phyloP scores from a whole-genome alignment of 106 monocot species.

The Dioscorea zingiberensis region DNA sequence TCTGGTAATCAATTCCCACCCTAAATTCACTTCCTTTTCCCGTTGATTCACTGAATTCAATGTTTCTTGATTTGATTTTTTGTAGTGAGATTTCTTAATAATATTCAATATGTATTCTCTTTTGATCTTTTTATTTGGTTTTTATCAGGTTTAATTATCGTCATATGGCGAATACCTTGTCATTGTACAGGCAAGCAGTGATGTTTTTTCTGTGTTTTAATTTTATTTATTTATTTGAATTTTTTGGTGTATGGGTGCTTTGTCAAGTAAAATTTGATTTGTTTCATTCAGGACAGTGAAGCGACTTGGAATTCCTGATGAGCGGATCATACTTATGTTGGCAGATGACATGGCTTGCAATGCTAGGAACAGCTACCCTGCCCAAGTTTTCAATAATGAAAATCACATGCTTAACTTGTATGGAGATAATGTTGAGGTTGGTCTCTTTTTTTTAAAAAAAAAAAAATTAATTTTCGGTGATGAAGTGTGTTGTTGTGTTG shows the following conservation, averaged over 20 bases:
- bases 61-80: neutral
- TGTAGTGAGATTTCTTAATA: neutral
- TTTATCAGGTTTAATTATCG: slow-evolving; percentile 86
- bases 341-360: slow-evolving; percentile 99
- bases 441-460: slow-evolving; percentile 14
- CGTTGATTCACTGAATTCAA: neutral
- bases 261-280: neutral
- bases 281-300: slow-evolving; percentile 73
- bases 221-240: neutral
- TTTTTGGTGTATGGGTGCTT: neutral
- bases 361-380: slow-evolving; percentile 89
- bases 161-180: slow-evolving; percentile 97
- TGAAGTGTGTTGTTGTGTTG: neutral
- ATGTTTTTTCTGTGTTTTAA: neutral
- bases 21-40: neutral
- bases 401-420: slow-evolving; percentile 96
- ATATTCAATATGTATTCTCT: neutral
- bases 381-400: slow-evolving; percentile 98
- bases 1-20: slow-evolving; percentile 49
- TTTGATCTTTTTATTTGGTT: neutral
- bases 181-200: slow-evolving; percentile 69
- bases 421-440: slow-evolving; percentile 98
- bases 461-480: neutral
- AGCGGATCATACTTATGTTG: slow-evolving; percentile 97
- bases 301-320: slow-evolving; percentile 94